Conservation (phyloP, 805 yeast species). For the Candida maris region DNA sequence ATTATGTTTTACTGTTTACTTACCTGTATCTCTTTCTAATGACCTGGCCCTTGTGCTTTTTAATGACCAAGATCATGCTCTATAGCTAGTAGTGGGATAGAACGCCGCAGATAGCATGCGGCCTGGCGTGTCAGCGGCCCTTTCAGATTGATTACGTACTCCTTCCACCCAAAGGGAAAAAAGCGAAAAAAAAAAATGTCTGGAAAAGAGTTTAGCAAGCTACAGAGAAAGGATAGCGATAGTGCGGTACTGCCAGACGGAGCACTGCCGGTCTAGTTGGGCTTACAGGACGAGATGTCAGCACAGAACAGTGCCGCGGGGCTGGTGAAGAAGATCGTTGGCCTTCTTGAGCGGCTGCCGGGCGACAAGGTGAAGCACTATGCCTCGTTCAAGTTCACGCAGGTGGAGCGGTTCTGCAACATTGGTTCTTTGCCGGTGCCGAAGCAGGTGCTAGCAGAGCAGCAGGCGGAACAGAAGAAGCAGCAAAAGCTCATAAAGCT, state of each 20-base stretch:
- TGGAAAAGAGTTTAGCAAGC: too few species aligned
- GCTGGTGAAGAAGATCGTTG: slow-evolving; percentile 51
- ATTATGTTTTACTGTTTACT: too few species aligned
- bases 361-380: slow-evolving; percentile 64
- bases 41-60: too few species aligned
- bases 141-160: too few species aligned
- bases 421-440: slow-evolving; percentile 46
- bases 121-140: too few species aligned
- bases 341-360: slow-evolving; percentile 59
- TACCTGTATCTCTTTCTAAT: too few species aligned
- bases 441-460: slow-evolving; percentile 34
- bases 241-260: background rate
- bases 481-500: slow-evolving; percentile 34
- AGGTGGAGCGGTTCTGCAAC: slow-evolving; percentile 52
- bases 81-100: too few species aligned
- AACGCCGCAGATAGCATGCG: too few species aligned
- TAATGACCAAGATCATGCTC: too few species aligned
- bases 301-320: slow-evolving; percentile 6
- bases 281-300: slow-evolving; percentile 3
- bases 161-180: too few species aligned
- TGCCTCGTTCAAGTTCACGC: slow-evolving; percentile 66
- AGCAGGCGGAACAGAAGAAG: slow-evolving; percentile 31
- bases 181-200: too few species aligned
- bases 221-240: too few species aligned
- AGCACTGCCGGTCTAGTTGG: background rate